Evolutionary conservation across 1,284 basidiomycete genomes (phyloP).

Genomic region (Peniophora sp.): DNA sequence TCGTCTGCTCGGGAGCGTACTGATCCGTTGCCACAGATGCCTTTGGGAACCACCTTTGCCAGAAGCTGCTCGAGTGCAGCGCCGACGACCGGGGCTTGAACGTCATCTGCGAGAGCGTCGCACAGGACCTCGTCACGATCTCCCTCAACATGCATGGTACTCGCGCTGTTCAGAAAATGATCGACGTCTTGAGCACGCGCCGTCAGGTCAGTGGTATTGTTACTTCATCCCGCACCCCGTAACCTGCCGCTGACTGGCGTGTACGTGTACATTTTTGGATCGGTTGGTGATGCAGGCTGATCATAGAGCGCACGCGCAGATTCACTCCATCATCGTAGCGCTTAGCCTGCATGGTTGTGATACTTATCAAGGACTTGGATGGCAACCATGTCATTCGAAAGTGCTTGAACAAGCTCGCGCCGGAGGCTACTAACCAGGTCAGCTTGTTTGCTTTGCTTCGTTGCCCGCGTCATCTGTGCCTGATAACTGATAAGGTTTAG

Average conservation of each 20-base stretch:
- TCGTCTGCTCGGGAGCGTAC: not conserved
- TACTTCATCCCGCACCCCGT: not conserved
- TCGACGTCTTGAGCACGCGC: constrained; percentile 96
- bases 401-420: constrained; percentile 94
- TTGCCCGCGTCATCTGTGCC: constrained; percentile 7
- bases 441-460: constrained; percentile 20
- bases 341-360: constrained; percentile 95
- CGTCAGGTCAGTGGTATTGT: constrained; percentile 63
- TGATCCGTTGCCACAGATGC: constrained; percentile 59
- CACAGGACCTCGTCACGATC: constrained; percentile 95
- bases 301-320: constrained; percentile 79
- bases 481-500: constrained; percentile 28
- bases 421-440: constrained; percentile 93
- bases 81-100: constrained; percentile 99
- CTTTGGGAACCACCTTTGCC: constrained; percentile 98
- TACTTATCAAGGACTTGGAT: constrained; percentile 99
- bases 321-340: constrained; percentile 94
- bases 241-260: constrained; percentile 18
- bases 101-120: constrained; percentile 95
- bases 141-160: constrained; percentile 99
- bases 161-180: constrained; percentile 99
- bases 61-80: constrained; percentile 95
- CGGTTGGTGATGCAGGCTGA: constrained; percentile 51
- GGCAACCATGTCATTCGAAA: constrained; percentile 99
- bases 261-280: constrained; percentile 42